Evolutionary conservation across 371 early-diverging fungal species (phyloP).

Genomic region (Cokeromyces recurvatus): DNA sequence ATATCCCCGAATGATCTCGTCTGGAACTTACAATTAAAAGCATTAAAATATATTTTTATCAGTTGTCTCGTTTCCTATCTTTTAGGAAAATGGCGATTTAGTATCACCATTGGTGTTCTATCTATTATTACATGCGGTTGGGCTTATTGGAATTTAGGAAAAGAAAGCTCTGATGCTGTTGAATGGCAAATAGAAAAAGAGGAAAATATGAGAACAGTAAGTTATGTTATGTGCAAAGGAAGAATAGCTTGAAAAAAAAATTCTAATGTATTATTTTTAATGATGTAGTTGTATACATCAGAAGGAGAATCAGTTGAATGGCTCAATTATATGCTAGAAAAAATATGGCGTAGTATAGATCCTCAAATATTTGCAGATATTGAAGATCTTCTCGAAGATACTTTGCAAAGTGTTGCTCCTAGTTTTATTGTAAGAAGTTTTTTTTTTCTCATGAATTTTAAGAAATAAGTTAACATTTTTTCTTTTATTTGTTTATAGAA

Average conservation of each 20-base stretch:
- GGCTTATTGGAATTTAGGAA: conserved; percentile 30
- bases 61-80: conserved; percentile 22
- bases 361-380: conserved; percentile 28
- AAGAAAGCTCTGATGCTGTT: conserved; percentile 11
- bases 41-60: conserved; percentile 25
- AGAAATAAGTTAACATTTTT: background rate
- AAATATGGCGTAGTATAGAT: conserved; percentile 41
- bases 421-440: conserved; percentile 26
- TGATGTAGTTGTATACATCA: conserved; percentile 29
- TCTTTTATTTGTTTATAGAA: conserved; percentile 15
- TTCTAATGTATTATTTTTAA: background rate
- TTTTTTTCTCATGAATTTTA: background rate
- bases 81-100: conserved; percentile 19
- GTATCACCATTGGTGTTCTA: conserved; percentile 14
- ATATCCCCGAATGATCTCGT: conserved; percentile 20
- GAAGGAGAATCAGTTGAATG: conserved; percentile 45
- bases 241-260: no score
- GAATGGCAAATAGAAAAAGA: conserved; percentile 37
- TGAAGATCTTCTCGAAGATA: conserved; percentile 36
- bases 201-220: conserved; percentile 30
- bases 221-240: background rate
- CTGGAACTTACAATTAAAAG: conserved; percentile 21
- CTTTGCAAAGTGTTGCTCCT: conserved; percentile 25
- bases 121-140: conserved; percentile 15
- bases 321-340: conserved; percentile 40